phyloP scores from a whole-genome alignment of 306 rosid species.

The Herpetospermum pedunculosum region DNA sequence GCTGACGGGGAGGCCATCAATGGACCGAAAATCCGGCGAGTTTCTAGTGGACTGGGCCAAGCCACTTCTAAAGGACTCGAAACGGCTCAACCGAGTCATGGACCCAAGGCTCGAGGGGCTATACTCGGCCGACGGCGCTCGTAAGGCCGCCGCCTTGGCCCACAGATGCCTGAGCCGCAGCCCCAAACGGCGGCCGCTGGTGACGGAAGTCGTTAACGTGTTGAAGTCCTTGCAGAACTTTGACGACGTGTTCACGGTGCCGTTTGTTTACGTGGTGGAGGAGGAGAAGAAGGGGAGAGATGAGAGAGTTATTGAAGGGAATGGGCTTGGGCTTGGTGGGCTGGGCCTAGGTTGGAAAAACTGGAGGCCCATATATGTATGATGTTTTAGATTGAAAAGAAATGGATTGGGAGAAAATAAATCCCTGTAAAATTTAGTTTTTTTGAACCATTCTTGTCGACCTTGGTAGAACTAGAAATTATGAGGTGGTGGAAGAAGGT shows the following conservation, averaged over 20 bases:
- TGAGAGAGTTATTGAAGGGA: background rate
- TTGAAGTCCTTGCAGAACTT: conserved; percentile 52
- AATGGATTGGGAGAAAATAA: background rate
- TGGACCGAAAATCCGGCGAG: conserved; percentile 32
- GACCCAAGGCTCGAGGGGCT: conserved; percentile 81
- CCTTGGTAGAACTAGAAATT: background rate
- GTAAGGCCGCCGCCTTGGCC: conserved; percentile 79
- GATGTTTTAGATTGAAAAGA: background rate
- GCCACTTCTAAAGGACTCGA: conserved; percentile 45
- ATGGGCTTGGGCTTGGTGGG: background rate
- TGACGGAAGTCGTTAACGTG: conserved; percentile 43
- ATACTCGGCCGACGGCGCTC: conserved; percentile 61
- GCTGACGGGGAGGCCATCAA: conserved; percentile 56
- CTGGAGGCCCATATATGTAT: conserved; percentile 5
- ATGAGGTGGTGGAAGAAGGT: background rate
- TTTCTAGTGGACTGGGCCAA: conserved; percentile 75
- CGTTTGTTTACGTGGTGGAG: conserved; percentile 65
- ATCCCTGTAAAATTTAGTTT: background rate
- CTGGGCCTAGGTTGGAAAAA: background rate
- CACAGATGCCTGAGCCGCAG: conserved; percentile 52
- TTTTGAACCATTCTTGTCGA: background rate
- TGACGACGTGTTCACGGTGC: conserved; percentile 32
- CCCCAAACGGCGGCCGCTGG: conserved; percentile 50
- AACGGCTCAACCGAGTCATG: conserved; percentile 60
- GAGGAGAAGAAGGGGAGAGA: background rate